phyloP scores from a whole-genome alignment of 192 early-diverging fungal genomes.

The Funneliformis geosporum region DNA sequence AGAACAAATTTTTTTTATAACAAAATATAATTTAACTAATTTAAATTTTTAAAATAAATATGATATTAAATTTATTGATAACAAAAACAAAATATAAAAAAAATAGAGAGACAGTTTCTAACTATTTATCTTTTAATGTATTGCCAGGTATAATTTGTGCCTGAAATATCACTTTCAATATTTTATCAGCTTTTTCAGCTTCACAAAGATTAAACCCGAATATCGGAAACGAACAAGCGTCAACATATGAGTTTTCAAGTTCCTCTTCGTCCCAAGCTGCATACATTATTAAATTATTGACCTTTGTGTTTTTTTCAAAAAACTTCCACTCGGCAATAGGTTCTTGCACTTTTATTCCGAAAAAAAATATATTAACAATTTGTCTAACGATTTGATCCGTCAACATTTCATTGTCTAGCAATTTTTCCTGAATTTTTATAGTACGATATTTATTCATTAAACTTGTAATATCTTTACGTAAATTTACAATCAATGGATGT shows the following conservation, averaged over 20 bases:
- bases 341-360: background rate
- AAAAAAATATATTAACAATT: background rate
- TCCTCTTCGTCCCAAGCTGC: too few species aligned
- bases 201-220: background rate
- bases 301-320: background rate
- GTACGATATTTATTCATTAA: background rate
- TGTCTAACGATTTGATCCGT: background rate
- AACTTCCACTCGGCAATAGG: background rate
- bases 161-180: too few species aligned
- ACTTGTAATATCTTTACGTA: background rate
- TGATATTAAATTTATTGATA: too few species aligned
- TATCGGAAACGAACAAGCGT: background rate
- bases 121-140: too few species aligned
- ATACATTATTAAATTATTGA: background rate
- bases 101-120: too few species aligned
- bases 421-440: background rate
- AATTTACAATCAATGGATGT: slow-evolving; percentile 8
- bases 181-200: too few species aligned
- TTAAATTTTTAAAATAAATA: too few species aligned
- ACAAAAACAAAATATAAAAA: too few species aligned
- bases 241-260: too few species aligned
- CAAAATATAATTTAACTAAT: too few species aligned
- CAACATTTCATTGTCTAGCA: background rate
- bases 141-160: too few species aligned
- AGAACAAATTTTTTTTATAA: too few species aligned